These are phyloP conservation scores for Cystobasidium sp. DNA, from an alignment of 1,284 basidiomycete genomes.

Conservation along the genomic window DNA sequence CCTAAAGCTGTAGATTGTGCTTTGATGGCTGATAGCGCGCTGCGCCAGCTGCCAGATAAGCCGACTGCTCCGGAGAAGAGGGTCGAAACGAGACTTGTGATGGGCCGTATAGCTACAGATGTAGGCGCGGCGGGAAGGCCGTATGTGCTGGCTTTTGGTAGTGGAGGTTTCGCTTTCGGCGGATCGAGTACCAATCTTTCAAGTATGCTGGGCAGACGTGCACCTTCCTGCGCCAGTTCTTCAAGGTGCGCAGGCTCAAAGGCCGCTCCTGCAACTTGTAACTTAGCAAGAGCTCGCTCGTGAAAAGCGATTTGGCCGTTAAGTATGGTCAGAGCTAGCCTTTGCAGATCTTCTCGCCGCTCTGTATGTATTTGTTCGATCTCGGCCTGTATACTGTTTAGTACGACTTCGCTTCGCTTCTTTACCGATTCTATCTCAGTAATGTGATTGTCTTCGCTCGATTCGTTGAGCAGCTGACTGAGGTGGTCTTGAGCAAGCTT, in stretches of 20 bases:
- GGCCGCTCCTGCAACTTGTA: conserved; percentile 41
- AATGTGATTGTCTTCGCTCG: conserved; percentile 57
- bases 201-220: conserved; percentile 45
- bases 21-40: conserved; percentile 38
- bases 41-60: conserved; percentile 27
- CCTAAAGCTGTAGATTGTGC: conserved; percentile 3
- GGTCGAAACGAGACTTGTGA: conserved; percentile 12
- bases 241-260: conserved; percentile 40
- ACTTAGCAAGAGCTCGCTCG: conserved; percentile 45
- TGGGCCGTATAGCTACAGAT: background rate
- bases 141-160: conserved; percentile 29
- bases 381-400: conserved; percentile 85
- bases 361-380: conserved; percentile 64
- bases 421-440: conserved; percentile 60
- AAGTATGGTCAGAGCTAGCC: conserved; percentile 20
- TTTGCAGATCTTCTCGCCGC: conserved; percentile 48
- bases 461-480: conserved; percentile 70
- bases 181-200: conserved; percentile 23
- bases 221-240: conserved; percentile 45
- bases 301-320: conserved; percentile 36
- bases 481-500: conserved; percentile 61
- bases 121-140: conserved; percentile 16
- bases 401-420: conserved; percentile 78
- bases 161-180: background rate
- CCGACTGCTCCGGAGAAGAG: conserved; percentile 17